Percentiles rank a stretch among this genome's conserved stretches.
phyloP scores from a whole-genome alignment of 192 early-diverging fungal species.

The Coemansia pectinata region DNA sequence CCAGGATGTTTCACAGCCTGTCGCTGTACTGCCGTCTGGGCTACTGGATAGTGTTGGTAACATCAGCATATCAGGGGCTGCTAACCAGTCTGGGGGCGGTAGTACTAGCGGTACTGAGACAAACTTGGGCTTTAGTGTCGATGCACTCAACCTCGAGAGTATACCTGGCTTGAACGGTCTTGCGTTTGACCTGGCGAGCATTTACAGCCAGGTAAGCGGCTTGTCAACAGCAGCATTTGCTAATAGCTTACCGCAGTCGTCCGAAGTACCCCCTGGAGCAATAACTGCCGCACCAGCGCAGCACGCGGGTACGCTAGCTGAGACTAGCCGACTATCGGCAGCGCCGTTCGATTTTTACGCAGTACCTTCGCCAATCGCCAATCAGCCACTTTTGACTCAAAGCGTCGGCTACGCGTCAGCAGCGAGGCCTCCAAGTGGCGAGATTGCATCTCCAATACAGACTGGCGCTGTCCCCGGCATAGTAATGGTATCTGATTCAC shows the following conservation, averaged over 20 bases:
- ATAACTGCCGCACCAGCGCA: too few species aligned
- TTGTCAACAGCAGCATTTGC: not conserved
- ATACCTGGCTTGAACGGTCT: constrained; percentile 27
- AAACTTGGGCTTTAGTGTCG: constrained; percentile 42
- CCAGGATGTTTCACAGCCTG: not conserved
- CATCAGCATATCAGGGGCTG: constrained; percentile 12
- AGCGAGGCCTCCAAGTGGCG: not conserved
- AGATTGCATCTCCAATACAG: not conserved
- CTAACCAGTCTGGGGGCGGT: not conserved
- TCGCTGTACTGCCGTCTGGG: constrained; percentile 7
- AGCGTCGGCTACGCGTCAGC: not conserved
- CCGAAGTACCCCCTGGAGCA: not conserved
- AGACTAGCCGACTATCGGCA: not conserved
- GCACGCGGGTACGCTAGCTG: not conserved
- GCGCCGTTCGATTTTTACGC: not conserved
- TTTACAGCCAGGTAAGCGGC: constrained; percentile 43
- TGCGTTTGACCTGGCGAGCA: constrained; percentile 45
- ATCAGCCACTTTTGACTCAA: not conserved
- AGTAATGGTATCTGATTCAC: not conserved
- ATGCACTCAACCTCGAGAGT: constrained; percentile 41
- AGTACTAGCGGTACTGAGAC: constrained; percentile 1
- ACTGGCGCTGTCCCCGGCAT: not conserved
- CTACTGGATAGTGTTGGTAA: constrained; percentile 14
- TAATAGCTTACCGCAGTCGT: not conserved
- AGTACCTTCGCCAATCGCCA: not conserved